Conservation (phyloP, 1,284 basidiomycete species). For the Heterobasidion annosum region DNA sequence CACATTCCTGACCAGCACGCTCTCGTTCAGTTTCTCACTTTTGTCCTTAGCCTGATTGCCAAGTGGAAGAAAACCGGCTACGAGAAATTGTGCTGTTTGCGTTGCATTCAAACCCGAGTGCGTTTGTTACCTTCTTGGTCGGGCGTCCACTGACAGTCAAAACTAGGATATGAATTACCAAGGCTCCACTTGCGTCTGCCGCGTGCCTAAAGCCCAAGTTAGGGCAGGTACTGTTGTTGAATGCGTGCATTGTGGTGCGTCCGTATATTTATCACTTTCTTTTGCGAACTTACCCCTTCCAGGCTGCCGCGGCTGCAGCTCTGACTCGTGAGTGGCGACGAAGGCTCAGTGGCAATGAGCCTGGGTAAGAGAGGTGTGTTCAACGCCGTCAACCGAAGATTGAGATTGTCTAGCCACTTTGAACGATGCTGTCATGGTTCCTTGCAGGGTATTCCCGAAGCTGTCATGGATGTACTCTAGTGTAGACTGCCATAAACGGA, state of each 20-base stretch:
- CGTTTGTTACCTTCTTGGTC: background rate
- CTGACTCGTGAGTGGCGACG: slow-evolving; percentile 47
- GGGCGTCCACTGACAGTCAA: background rate
- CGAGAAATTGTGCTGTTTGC: slow-evolving; percentile 95
- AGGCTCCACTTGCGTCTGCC: slow-evolving; percentile 98
- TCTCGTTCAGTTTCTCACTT: background rate
- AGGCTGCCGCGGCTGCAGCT: slow-evolving; percentile 81
- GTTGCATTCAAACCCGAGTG: slow-evolving; percentile 94
- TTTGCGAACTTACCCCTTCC: slow-evolving; percentile 5
- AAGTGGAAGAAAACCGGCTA: slow-evolving; percentile 99
- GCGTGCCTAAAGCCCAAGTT: slow-evolving; percentile 92
- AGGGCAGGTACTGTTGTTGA: slow-evolving; percentile 92
- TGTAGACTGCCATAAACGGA: no score
- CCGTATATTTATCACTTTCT: background rate
- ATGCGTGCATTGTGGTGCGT: slow-evolving; percentile 93
- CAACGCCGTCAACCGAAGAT: background rate
- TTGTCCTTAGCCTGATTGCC: slow-evolving; percentile 72
- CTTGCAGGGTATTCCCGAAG: no score
- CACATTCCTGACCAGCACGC: background rate
- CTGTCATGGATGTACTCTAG: no score
- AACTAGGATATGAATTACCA: slow-evolving; percentile 96
- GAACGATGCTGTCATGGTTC: no score
- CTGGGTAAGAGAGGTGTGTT: background rate
- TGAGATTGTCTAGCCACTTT: no score
- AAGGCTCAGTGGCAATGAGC: slow-evolving; percentile 7